Percentiles rank a stretch among this genome's conserved stretches.
Conservation (phyloP, 164 flowering plant species). For the Dillenia suffruticosa region DNA sequence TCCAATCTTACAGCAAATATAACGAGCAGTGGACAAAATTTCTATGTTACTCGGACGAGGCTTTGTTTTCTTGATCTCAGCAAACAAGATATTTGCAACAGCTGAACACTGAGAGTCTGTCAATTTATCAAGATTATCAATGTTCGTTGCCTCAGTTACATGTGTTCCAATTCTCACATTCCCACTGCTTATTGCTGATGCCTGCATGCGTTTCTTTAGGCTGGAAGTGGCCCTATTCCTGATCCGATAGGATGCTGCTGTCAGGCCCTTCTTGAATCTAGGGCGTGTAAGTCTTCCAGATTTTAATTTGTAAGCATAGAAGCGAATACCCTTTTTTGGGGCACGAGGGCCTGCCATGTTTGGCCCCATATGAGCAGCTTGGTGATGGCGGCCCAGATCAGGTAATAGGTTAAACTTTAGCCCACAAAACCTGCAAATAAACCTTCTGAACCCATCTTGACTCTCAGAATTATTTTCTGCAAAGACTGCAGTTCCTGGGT, state of each 20-base stretch:
- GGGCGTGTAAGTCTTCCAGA: constrained; percentile 71
- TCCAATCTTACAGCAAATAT: constrained; percentile 70
- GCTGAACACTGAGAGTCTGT: constrained; percentile 62
- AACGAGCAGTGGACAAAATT: constrained; percentile 69
- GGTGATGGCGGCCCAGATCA: constrained; percentile 98
- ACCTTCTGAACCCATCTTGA: constrained; percentile 38
- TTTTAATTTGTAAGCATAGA: constrained; percentile 54
- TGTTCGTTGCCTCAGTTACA: constrained; percentile 30
- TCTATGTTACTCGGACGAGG: constrained; percentile 72
- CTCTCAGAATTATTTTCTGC: constrained; percentile 29
- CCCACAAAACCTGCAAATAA: constrained; percentile 79
- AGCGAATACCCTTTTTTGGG: constrained; percentile 46
- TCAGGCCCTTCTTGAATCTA: constrained; percentile 55
- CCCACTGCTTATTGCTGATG: constrained; percentile 28
- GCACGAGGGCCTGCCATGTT: constrained; percentile 32
- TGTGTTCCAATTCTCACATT: constrained; percentile 28
- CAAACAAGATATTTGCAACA: constrained; percentile 61
- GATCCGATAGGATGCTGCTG: constrained; percentile 49
- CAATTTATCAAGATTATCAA: constrained; percentile 56
- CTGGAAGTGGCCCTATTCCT: constrained; percentile 44
- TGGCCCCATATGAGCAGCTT: constrained; percentile 90
- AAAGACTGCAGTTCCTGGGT: constrained; percentile 21
- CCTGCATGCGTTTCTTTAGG: constrained; percentile 58
- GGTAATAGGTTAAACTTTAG: constrained; percentile 91
- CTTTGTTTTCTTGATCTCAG: constrained; percentile 67